These are phyloP conservation scores for Microcera coccophila DNA, from an alignment of 2,329 filamentous ascomycete genomes.

Conservation along the genomic window DNA sequence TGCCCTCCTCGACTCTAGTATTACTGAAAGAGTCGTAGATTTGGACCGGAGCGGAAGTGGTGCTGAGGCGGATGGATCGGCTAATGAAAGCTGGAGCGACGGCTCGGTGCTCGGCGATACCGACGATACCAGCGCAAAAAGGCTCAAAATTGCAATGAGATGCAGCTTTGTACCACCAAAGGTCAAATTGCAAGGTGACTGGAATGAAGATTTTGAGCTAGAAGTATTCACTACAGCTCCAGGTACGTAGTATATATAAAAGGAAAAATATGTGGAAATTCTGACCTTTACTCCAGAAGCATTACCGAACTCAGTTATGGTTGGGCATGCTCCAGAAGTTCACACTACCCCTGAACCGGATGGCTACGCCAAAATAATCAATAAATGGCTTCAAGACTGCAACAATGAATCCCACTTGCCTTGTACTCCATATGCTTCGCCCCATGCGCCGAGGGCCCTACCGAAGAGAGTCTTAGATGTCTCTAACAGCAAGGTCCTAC, in stretches of 20 bases:
- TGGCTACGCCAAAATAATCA: neutral
- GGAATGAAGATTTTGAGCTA: neutral
- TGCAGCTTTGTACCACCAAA: neutral
- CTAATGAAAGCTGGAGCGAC: neutral
- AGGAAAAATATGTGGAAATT: no score
- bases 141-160: neutral
- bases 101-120: neutral
- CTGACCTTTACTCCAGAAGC: neutral
- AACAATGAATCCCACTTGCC: neutral
- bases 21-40: no score
- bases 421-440: neutral
- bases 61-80: neutral
- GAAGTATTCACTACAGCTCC: neutral
- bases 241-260: neutral
- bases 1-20: neutral
- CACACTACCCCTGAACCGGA: neutral
- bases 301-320: neutral
- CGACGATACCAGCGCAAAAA: neutral
- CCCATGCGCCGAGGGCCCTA: neutral
- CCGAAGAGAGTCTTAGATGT: constrained; percentile 1
- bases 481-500: neutral
- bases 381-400: neutral
- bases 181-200: neutral
- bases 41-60: neutral
- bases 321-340: neutral